Evolutionary conservation across 148 eudicot genomes (phyloP).

Genomic region (Amaranthus cruentus): DNA sequence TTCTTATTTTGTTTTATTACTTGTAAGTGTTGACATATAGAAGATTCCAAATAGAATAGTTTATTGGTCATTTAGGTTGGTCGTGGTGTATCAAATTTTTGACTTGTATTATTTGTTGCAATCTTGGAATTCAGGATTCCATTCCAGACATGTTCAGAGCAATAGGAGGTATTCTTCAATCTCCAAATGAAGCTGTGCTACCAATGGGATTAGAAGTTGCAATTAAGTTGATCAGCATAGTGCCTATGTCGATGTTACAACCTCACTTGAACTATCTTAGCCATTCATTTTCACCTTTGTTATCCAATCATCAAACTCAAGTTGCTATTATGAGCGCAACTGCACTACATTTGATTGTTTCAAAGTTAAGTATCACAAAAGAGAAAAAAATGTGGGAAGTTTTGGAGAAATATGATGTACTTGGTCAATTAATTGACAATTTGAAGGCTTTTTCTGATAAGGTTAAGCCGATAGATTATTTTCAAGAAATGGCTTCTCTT

Average conservation of each 20-base stretch:
- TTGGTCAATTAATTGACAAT: constrained; percentile 41
- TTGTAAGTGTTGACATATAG: neutral
- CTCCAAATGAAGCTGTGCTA: constrained; percentile 44
- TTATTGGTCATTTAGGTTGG: neutral
- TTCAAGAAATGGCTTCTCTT: constrained; percentile 49
- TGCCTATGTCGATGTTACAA: constrained; percentile 50
- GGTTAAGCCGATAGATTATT: constrained; percentile 41
- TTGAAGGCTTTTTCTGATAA: constrained; percentile 34
- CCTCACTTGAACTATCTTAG: constrained; percentile 50
- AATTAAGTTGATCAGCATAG: constrained; percentile 51
- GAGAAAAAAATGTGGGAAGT: constrained; percentile 57
- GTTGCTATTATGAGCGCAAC: constrained; percentile 59
- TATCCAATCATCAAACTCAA: constrained; percentile 45
- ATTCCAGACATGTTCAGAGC: constrained; percentile 65
- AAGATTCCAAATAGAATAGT: neutral
- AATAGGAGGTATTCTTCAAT: constrained; percentile 49
- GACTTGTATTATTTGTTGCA: constrained; percentile 11
- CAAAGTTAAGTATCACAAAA: constrained; percentile 45
- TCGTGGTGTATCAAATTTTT: constrained; percentile 4
- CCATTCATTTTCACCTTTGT: constrained; percentile 48
- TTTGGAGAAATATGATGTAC: constrained; percentile 45
- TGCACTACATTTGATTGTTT: constrained; percentile 52
- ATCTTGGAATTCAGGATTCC: constrained; percentile 48
- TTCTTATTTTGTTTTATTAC: neutral
- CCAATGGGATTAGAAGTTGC: constrained; percentile 47